A percentile compares a stretch with the other conserved stretches of the same genome.
These are phyloP conservation scores for Candida adriatica DNA, from an alignment of 805 yeast genomes.

Conservation along the genomic window DNA sequence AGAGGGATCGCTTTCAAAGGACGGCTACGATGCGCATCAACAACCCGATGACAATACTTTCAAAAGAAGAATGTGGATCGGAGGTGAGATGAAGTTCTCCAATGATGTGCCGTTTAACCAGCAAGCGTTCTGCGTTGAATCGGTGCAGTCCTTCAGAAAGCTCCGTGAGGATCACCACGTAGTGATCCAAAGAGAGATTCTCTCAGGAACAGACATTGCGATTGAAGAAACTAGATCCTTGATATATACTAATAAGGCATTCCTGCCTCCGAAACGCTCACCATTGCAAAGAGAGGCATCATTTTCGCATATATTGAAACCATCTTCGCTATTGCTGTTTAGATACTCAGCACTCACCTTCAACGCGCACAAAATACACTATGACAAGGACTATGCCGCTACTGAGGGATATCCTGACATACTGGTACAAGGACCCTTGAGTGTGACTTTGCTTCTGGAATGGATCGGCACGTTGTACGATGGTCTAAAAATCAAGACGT, in stretches of 20 bases:
- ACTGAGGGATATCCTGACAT: conserved; percentile 56
- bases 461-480: conserved; percentile 32
- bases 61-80: conserved; percentile 71
- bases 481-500: conserved; percentile 18
- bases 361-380: conserved; percentile 83
- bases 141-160: conserved; percentile 34
- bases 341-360: conserved; percentile 71
- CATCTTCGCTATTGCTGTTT: conserved; percentile 39
- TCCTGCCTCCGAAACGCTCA: conserved; percentile 4
- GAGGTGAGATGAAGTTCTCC: conserved; percentile 50
- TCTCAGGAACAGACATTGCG: conserved; percentile 24
- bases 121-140: conserved; percentile 45
- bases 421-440: conserved; percentile 78
- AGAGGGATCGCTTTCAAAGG: conserved; percentile 45
- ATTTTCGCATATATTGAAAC: conserved; percentile 25
- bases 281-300: conserved; percentile 14
- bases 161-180: conserved; percentile 39
- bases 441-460: conserved; percentile 52
- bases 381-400: conserved; percentile 48
- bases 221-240: conserved; percentile 51
- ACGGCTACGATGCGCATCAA: conserved; percentile 79
- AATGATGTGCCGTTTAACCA: conserved; percentile 31
- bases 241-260: conserved; percentile 45
- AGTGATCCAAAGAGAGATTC: conserved; percentile 44
- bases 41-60: conserved; percentile 26